phyloP scores from a whole-genome alignment of 2,329 filamentous ascomycete genomes.

The Penicillium sp. region DNA sequence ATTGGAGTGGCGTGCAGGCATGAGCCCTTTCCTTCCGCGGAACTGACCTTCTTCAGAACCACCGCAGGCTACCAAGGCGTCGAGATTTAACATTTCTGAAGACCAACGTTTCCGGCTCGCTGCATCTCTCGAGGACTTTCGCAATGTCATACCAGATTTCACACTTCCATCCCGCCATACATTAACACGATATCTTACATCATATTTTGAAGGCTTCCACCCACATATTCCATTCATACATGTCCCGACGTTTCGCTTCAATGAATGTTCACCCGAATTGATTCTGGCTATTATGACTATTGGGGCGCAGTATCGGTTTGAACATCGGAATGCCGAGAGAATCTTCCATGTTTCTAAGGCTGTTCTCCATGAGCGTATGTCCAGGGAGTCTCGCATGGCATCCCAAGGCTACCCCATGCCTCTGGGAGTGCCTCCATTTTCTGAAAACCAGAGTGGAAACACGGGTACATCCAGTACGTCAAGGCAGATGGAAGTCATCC shows the following conservation, averaged over 20 bases:
- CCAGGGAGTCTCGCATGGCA: slow-evolving; percentile 21
- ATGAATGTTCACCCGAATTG: slow-evolving; percentile 65
- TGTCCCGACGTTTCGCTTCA: slow-evolving; percentile 62
- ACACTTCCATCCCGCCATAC: slow-evolving; percentile 67
- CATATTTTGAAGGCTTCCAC: slow-evolving; percentile 66
- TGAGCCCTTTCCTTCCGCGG: not conserved
- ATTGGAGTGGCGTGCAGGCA: not conserved
- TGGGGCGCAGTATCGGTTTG: slow-evolving; percentile 51
- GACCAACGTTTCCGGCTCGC: slow-evolving; percentile 32
- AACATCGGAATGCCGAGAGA: slow-evolving; percentile 36
- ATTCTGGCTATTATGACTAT: slow-evolving; percentile 66
- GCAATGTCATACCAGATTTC: slow-evolving; percentile 48
- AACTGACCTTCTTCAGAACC: slow-evolving; percentile 22
- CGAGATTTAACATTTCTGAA: slow-evolving; percentile 29
- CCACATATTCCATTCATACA: slow-evolving; percentile 63
- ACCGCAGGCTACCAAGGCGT: slow-evolving; percentile 23
- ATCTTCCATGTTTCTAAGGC: slow-evolving; percentile 55
- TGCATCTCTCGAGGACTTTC: slow-evolving; percentile 31
- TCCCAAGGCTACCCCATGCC: slow-evolving; percentile 21
- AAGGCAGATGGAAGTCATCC: slow-evolving; percentile 31
- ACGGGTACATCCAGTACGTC: slow-evolving; percentile 16
- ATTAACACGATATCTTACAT: slow-evolving; percentile 65
- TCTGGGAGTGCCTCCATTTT: slow-evolving; percentile 15
- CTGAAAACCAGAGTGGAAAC: slow-evolving; percentile 11
- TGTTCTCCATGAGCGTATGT: slow-evolving; percentile 63